phyloP scores from a whole-genome alignment of 805 yeast species.

The Saturnispora saitoi region DNA sequence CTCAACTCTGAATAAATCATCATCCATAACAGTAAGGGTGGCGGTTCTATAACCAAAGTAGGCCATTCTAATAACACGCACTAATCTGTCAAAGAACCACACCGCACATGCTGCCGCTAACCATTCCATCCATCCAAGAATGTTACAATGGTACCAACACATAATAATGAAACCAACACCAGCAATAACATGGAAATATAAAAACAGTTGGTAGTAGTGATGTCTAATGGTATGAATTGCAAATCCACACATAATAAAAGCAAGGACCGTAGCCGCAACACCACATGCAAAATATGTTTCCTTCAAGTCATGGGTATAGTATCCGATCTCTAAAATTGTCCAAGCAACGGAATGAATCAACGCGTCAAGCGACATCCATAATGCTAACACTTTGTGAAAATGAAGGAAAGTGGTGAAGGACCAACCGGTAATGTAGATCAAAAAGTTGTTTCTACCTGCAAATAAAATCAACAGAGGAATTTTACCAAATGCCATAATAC shows the following conservation, averaged over 20 bases:
- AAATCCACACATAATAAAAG: slow-evolving; percentile 38
- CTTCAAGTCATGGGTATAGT: slow-evolving; percentile 6
- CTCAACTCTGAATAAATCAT: slow-evolving; percentile 8
- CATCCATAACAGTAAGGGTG: slow-evolving; percentile 5
- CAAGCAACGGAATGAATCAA: slow-evolving; percentile 33
- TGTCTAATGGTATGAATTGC: slow-evolving; percentile 45
- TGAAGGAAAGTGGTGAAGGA: slow-evolving; percentile 35
- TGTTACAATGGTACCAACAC: slow-evolving; percentile 48
- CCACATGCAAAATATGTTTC: slow-evolving; percentile 25
- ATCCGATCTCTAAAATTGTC: slow-evolving; percentile 17
- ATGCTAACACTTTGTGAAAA: slow-evolving; percentile 61
- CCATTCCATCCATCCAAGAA: slow-evolving; percentile 28
- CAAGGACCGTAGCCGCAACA: slow-evolving; percentile 33
- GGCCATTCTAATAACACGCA: slow-evolving; percentile 30
- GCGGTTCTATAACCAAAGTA: slow-evolving; percentile 20
- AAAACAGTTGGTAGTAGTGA: slow-evolving; percentile 49
- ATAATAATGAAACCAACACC: slow-evolving; percentile 46
- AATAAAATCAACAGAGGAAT: slow-evolving; percentile 36
- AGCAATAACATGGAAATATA: slow-evolving; percentile 45
- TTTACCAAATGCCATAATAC: slow-evolving; percentile 30
- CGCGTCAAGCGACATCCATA: slow-evolving; percentile 35
- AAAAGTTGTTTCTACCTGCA: slow-evolving; percentile 39
- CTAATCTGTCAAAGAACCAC: slow-evolving; percentile 45
- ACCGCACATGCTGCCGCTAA: slow-evolving; percentile 34
- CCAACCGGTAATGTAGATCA: slow-evolving; percentile 37